Base-by-base conservation (phyloP, 371 early-diverging fungal genomes). In the Rhizopus delemar region DNA sequence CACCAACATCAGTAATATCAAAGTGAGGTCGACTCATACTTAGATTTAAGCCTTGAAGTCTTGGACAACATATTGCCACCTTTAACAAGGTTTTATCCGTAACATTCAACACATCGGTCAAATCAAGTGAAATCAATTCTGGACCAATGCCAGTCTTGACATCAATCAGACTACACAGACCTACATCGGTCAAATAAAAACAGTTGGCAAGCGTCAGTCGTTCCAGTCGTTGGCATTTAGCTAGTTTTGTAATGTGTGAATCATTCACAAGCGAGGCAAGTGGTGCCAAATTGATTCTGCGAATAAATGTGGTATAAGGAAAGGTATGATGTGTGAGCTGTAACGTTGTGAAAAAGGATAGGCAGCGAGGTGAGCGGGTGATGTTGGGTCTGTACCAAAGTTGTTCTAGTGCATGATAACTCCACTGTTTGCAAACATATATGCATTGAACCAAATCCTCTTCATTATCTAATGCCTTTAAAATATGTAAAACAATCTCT, bases 171-270 rank as follows among this genome's bases (percentile, higher is more conserved):
- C 52, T 70, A 34, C 70, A 60, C 15, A 87, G 57, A 0, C 80
- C 85, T 0, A 53, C 48, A 51, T 82, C 82, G 0, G 84, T 84
- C 2, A 80, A 51, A 34, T 69, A 69, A 12, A 58, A 63, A 45
- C 84, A 82, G 39, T 80, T 81, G 6, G 85, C 75, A 29, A 88
- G 59, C 8, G 86, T 75, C 43, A 88, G 52, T 29, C 86, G 75
- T 53, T 86, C 85, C 15, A 88, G 62, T 43, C 86, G 72, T 34
- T 69, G 59, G 57, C 87, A 87, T 16, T 54, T 48, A 3, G 63
- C 63, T n/a, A 87, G 69, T 11, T 57, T 57, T 6, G 57, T 53
- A 33, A 87, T 52, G 22, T 74, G 65, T 2, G 56, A 35, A 54
- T 87, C 85, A 2, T 71, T 62, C 16, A 86, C 58, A 32, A 75